Evolutionary conservation across 1,139 yeast genomes (phyloP).

Genomic region (Kodamaea anthophila): DNA sequence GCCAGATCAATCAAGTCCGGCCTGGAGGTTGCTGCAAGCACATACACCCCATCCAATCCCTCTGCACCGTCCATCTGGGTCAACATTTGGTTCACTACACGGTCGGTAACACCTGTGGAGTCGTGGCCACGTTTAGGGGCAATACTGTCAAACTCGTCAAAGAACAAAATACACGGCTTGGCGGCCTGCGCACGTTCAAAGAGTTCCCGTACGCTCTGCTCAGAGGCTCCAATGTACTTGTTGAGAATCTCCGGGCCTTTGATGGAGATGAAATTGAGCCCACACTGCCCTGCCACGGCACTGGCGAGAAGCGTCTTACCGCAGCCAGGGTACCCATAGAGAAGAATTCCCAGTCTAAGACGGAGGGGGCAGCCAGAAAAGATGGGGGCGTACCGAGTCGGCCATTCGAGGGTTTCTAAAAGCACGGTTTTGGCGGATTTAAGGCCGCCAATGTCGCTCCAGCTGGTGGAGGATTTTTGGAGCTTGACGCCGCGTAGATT

Average conservation of each 20-base stretch:
- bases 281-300: constrained; percentile 93
- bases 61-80: constrained; percentile 99
- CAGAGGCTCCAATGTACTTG: constrained; percentile 96
- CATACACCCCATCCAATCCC: constrained; percentile 94
- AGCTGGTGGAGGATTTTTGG: constrained; percentile 66
- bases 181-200: constrained; percentile 94
- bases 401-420: constrained; percentile 93
- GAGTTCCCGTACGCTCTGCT: constrained; percentile 86
- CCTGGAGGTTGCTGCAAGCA: constrained; percentile 90
- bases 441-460: constrained; percentile 91
- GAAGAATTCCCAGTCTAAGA: constrained; percentile 78
- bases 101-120: constrained; percentile 94
- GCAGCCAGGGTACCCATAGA: constrained; percentile 97
- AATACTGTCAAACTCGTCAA: constrained; percentile 94
- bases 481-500: constrained; percentile 81
- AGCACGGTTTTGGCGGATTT: constrained; percentile 67
- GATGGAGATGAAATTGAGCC: constrained; percentile 85
- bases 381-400: constrained; percentile 91
- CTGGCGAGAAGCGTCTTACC: constrained; percentile 92
- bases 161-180: constrained; percentile 87
- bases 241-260: constrained; percentile 96
- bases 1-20: constrained; percentile 97
- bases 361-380: constrained; percentile 84
- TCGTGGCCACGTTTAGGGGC: constrained; percentile 99
- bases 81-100: constrained; percentile 93